These are phyloP conservation scores for Brassica cretica DNA, from an alignment of 345 rosid species.

Conservation along the genomic window DNA sequence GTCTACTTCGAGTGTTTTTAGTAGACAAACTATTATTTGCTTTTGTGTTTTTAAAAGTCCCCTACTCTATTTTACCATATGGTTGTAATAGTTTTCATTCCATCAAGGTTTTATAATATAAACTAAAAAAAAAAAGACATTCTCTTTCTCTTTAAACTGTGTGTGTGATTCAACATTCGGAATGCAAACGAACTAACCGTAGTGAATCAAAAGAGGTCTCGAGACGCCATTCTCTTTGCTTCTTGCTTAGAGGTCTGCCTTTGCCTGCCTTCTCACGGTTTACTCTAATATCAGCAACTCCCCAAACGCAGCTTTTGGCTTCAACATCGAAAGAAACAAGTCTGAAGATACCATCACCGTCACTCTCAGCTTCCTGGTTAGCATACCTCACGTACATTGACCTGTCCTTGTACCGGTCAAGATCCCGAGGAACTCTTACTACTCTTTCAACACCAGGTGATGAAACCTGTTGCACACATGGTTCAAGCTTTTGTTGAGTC, in stretches of 20 bases:
- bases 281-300: slow-evolving; percentile 70
- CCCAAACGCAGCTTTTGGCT: slow-evolving; percentile 66
- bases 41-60: background rate
- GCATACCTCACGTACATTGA: slow-evolving; percentile 65
- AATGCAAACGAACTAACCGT: slow-evolving; percentile 59
- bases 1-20: slow-evolving; percentile 5
- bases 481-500: slow-evolving; percentile 15
- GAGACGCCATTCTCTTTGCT: slow-evolving; percentile 81
- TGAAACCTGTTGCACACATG: slow-evolving; percentile 57
- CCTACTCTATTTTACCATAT: slow-evolving; percentile 3
- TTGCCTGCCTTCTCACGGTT: slow-evolving; percentile 90
- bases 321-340: slow-evolving; percentile 68
- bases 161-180: slow-evolving; percentile 41
- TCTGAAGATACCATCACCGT: slow-evolving; percentile 69
- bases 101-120: background rate
- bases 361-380: slow-evolving; percentile 33
- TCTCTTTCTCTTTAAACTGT: background rate
- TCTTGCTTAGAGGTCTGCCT: slow-evolving; percentile 89
- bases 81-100: slow-evolving; percentile 22
- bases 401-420: slow-evolving; percentile 80
- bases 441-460: slow-evolving; percentile 91
- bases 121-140: background rate
- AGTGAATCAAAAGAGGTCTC: slow-evolving; percentile 62
- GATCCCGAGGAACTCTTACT: slow-evolving; percentile 72
- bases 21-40: background rate